Percentiles rank a stretch among this genome's conserved stretches.
These are phyloP conservation scores for Nicotiana benthamiana DNA, from an alignment of 257 asterid genomes.

Conservation along the genomic window DNA sequence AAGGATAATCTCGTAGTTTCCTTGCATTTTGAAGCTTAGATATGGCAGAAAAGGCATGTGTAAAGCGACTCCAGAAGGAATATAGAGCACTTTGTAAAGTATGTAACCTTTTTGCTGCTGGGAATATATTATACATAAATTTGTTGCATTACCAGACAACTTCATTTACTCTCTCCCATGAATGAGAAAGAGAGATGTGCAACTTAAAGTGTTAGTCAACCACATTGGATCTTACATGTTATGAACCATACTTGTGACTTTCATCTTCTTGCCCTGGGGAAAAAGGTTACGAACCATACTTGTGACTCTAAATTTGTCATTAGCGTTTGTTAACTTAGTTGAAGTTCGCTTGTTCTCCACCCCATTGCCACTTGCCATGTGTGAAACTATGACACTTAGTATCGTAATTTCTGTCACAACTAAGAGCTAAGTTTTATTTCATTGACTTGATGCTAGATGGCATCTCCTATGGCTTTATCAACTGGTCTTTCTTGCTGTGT, in stretches of 20 bases:
- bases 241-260: not conserved
- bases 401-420: not conserved
- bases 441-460: not conserved
- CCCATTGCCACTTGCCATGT: not conserved
- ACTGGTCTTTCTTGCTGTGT: not conserved
- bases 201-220: not conserved
- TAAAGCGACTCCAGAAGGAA: constrained; percentile 94
- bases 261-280: not conserved
- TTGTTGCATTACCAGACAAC: not conserved
- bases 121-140: not conserved
- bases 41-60: constrained; percentile 83
- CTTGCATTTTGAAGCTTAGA: not conserved
- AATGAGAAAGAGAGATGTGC: not conserved
- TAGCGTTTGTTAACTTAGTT: not conserved
- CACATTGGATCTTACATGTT: not conserved
- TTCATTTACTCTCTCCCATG: not conserved
- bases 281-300: not conserved
- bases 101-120: constrained; percentile 17
- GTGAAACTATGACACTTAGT: not conserved
- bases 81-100: constrained; percentile 92
- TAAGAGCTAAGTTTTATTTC: not conserved
- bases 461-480: not conserved
- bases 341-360: not conserved
- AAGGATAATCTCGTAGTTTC: not conserved
- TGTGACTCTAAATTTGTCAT: not conserved